phyloP scores from a whole-genome alignment of 225 moss, liverwort and hornwort genomes.

The Physcomitrium patens region DNA sequence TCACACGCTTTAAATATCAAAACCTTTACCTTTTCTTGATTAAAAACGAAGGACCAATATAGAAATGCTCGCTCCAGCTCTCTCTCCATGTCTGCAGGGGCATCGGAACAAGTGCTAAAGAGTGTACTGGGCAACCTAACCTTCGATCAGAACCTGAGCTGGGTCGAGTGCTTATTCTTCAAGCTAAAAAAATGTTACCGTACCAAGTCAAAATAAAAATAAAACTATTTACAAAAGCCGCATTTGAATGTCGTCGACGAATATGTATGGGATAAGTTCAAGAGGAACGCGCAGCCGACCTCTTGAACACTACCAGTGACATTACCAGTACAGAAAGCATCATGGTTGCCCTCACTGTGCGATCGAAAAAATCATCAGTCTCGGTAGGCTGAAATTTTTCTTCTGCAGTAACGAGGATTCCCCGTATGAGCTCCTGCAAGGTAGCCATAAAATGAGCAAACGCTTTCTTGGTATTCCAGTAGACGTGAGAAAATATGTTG shows the following conservation, averaged over 20 bases:
- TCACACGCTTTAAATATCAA: slow-evolving; percentile 16
- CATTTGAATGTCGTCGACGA: slow-evolving; percentile 66
- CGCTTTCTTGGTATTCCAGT: slow-evolving; percentile 65
- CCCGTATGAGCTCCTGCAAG: slow-evolving; percentile 63
- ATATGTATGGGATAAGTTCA: slow-evolving; percentile 45
- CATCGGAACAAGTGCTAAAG: slow-evolving; percentile 33
- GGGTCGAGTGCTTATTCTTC: slow-evolving; percentile 9
- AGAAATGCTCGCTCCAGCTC: slow-evolving; percentile 38
- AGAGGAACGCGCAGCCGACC: slow-evolving; percentile 54
- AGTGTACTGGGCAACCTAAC: slow-evolving; percentile 22
- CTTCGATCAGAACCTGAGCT: slow-evolving; percentile 24
- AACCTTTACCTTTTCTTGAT: slow-evolving; percentile 11
- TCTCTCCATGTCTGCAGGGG: slow-evolving; percentile 40
- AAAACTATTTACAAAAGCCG: slow-evolving; percentile 38
- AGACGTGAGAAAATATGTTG: slow-evolving; percentile 63
- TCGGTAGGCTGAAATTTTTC: slow-evolving; percentile 62
- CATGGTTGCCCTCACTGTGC: slow-evolving; percentile 75
- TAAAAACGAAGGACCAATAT: slow-evolving; percentile 24
- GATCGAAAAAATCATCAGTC: slow-evolving; percentile 59
- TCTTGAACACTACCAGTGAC: slow-evolving; percentile 82
- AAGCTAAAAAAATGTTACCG: slow-evolving; percentile 38
- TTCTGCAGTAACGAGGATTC: slow-evolving; percentile 69
- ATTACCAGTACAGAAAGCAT: slow-evolving; percentile 86
- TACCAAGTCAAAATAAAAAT: slow-evolving; percentile 5
- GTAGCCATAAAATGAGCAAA: slow-evolving; percentile 68